Base-by-base conservation (phyloP, 169 alveolate species). In the Cryptosporidium tyzzeri region DNA sequence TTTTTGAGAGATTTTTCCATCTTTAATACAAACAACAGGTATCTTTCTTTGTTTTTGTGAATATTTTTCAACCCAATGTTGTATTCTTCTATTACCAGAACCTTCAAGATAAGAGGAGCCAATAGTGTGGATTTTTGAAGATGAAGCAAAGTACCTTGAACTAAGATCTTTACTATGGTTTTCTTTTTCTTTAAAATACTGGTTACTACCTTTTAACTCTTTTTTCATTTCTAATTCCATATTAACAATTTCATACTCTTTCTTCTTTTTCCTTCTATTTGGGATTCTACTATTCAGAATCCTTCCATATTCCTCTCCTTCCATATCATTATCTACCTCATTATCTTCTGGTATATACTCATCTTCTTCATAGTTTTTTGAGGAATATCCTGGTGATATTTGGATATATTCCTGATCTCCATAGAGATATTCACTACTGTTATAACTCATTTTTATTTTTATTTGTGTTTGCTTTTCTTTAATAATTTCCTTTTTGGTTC, bases 1-100 rank as follows among this genome's bases (percentile, higher is more conserved):
- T 26, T 62, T 26, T 39, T 80, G 89, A 10, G 89, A 61, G 26
- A 59, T 44, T 41, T 23, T 39, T 4, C 89, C 89, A 48, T 80
- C 89, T 62, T 80, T 80, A 44, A 80, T 80, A 65, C 89, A 80
- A 9, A 80, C 75, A 41, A 80, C 89, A 8, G 68, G 73, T 31
- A 80, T 80, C 70, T 44, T 80, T 80, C 80, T 80, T 16, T 80
- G 89, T 45, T 80, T 80, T 31, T 80, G 89, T 8, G 74, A 80
- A 39, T 80, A 80, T 14, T 59, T 80, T 48, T 80, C 89, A 29
- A 80, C 68, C 89, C 89, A 80, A 18, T 59, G 44, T 48, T 29
- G 67, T n/a, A 29, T 80, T 45, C 37, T 70, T 62, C 44, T 74
- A 3, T 6, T 18, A 3, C 29, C 71, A 31, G 71, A 21, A 65